phyloP scores from a whole-genome alignment of 345 rosid species.

The Pistacia vera region DNA sequence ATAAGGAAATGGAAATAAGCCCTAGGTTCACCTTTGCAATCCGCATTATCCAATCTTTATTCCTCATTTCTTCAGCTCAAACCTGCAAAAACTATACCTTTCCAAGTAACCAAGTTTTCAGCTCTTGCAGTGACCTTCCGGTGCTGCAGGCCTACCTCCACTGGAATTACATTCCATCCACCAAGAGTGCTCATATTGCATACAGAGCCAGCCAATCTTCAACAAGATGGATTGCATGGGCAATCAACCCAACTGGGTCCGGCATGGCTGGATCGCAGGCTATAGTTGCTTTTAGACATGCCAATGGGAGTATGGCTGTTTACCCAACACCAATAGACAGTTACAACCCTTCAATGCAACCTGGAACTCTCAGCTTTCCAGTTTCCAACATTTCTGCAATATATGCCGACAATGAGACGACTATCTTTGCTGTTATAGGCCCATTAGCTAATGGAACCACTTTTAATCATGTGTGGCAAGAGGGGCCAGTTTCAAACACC shows the following conservation, averaged over 20 bases:
- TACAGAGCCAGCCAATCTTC: constrained; percentile 37
- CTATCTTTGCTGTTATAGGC: constrained; percentile 44
- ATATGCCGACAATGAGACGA: constrained; percentile 32
- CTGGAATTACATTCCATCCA: constrained; percentile 38
- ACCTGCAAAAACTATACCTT: constrained; percentile 32
- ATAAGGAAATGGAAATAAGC: constrained; percentile 11
- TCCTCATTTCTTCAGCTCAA: constrained; percentile 31
- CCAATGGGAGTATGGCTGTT: constrained; percentile 32
- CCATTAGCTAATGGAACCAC: constrained; percentile 30
- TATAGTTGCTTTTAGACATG: constrained; percentile 41
- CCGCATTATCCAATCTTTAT: constrained; percentile 14
- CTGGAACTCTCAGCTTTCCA: constrained; percentile 33
- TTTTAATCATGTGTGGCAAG: constrained; percentile 57
- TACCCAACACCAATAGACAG: constrained; percentile 36
- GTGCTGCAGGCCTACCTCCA: constrained; percentile 39
- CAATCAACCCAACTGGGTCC: constrained; percentile 39
- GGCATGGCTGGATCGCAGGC: constrained; percentile 60
- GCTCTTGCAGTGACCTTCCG: constrained; percentile 35
- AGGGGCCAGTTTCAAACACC: constrained; percentile 35
- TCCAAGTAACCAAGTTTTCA: constrained; percentile 20
- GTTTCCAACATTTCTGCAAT: constrained; percentile 37
- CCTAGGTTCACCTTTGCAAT: neutral
- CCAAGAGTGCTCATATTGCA: constrained; percentile 37
- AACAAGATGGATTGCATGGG: constrained; percentile 55
- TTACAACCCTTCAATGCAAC: constrained; percentile 35